A percentile compares a stretch with the other conserved stretches of the same genome.
These are phyloP conservation scores for Yamadazyma aaseri DNA, from an alignment of 1,139 yeast species.

Conservation along the genomic window DNA sequence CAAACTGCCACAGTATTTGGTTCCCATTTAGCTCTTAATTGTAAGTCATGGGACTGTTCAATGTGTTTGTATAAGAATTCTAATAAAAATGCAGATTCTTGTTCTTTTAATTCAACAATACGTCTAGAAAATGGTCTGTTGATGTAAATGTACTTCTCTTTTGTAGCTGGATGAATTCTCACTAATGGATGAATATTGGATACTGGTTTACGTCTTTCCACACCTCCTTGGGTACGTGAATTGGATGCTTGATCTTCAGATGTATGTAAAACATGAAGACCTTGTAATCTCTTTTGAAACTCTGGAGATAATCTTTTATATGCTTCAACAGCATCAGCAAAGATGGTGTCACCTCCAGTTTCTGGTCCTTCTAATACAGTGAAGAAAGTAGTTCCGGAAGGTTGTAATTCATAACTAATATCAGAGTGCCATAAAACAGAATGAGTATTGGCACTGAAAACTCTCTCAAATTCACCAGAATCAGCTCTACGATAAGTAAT, in stretches of 20 bases:
- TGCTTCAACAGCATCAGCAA: constrained; percentile 60
- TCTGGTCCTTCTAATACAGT: constrained; percentile 59
- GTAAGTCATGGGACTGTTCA: constrained; percentile 40
- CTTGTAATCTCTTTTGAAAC: constrained; percentile 53
- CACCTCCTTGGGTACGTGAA: constrained; percentile 53
- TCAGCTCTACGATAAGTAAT: constrained; percentile 56
- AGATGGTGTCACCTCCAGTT: constrained; percentile 69
- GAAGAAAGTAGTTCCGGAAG: constrained; percentile 64
- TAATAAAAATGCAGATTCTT: constrained; percentile 59
- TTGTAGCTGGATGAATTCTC: constrained; percentile 68
- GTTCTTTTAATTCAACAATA: constrained; percentile 63
- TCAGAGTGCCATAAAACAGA: constrained; percentile 62
- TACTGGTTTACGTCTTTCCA: constrained; percentile 63
- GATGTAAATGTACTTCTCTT: constrained; percentile 57
- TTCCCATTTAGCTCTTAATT: constrained; percentile 42
- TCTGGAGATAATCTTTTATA: constrained; percentile 64
- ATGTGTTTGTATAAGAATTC: constrained; percentile 52
- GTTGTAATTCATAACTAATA: constrained; percentile 65
- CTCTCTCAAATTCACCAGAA: constrained; percentile 25
- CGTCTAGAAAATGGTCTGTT: constrained; percentile 61
- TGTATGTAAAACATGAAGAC: constrained; percentile 62
- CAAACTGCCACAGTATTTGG: constrained; percentile 62
- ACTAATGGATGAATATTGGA: constrained; percentile 63
- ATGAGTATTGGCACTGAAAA: constrained; percentile 33
- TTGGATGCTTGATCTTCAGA: constrained; percentile 66